Conservation (phyloP, 768 basidiomycete genomes). For the Mrakia blollopis region DNA sequence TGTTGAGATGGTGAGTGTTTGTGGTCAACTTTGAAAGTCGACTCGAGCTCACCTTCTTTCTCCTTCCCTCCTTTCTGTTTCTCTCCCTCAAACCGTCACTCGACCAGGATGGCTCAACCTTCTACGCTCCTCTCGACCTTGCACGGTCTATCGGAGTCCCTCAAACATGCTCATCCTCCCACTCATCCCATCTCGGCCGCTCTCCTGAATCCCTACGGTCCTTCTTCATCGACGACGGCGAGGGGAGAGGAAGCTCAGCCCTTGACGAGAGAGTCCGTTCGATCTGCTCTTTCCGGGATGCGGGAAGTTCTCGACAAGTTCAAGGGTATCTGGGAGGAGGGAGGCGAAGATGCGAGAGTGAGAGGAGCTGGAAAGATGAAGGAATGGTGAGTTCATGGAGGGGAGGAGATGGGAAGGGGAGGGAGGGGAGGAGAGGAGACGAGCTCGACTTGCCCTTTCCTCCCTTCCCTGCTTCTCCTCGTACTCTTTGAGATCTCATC, state of each 20-base stretch:
- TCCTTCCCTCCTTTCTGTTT: neutral
- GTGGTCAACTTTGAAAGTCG: neutral
- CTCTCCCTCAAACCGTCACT: neutral
- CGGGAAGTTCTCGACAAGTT: constrained; percentile 1
- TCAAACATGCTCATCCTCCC: neutral
- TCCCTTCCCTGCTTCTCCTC: neutral
- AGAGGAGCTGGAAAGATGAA: constrained; percentile 20
- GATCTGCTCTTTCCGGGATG: neutral
- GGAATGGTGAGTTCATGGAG: constrained; percentile 3
- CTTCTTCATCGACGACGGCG: neutral
- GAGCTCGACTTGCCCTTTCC: neutral
- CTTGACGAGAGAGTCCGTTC: constrained; percentile 10
- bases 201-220: neutral
- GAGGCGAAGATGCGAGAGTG: constrained; percentile 11
- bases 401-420: neutral
- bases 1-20: neutral
- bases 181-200: neutral
- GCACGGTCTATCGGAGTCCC: neutral
- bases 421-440: neutral
- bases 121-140: neutral
- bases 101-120: neutral
- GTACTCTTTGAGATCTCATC: neutral
- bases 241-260: neutral
- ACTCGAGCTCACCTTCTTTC: neutral
- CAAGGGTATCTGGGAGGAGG: constrained; percentile 14